These are phyloP conservation scores for Salvia sclarea DNA, from an alignment of 305 asterid genomes.

Conservation along the genomic window DNA sequence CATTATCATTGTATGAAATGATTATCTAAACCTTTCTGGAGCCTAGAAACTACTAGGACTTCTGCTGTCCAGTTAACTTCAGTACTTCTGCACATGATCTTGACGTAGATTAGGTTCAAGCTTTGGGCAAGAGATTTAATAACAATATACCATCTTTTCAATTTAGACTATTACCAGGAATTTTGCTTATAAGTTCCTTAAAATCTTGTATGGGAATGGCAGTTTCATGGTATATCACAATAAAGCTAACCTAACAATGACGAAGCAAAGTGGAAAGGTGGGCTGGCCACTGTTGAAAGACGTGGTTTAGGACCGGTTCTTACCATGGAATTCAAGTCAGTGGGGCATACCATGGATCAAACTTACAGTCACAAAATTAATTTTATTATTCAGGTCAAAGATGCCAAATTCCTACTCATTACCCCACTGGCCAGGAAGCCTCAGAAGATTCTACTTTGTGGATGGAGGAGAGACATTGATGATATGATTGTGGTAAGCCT, in stretches of 20 bases:
- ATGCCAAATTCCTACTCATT: constrained; percentile 71
- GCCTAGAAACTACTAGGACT: constrained; percentile 19
- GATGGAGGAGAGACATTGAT: constrained; percentile 97
- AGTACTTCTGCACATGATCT: constrained; percentile 15
- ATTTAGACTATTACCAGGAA: constrained; percentile 16
- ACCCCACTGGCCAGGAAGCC: constrained; percentile 80
- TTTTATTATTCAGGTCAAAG: constrained; percentile 91
- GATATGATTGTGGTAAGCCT: constrained; percentile 98
- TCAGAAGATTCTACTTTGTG: constrained; percentile 96
- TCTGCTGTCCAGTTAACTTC: constrained; percentile 10
- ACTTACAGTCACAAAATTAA: constrained; percentile 74
- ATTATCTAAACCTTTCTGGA: background rate
- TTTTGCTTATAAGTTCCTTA: constrained; percentile 7
- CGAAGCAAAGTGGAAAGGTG: constrained; percentile 28
- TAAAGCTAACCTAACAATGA: constrained; percentile 23
- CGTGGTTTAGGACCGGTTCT: constrained; percentile 46
- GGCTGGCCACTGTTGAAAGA: constrained; percentile 46
- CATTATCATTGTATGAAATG: background rate
- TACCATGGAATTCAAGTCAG: constrained; percentile 50
- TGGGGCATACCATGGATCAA: constrained; percentile 56
- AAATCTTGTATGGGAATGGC: constrained; percentile 8
- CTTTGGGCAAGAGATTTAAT: background rate
- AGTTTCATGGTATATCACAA: constrained; percentile 11
- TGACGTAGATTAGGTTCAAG: constrained; percentile 3
- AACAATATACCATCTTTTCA: constrained; percentile 3